A percentile compares a stretch with the other conserved stretches of the same genome.
Evolutionary conservation across 1,139 yeast species (phyloP).

Genomic region (Arxiozyma slooffiae): DNA sequence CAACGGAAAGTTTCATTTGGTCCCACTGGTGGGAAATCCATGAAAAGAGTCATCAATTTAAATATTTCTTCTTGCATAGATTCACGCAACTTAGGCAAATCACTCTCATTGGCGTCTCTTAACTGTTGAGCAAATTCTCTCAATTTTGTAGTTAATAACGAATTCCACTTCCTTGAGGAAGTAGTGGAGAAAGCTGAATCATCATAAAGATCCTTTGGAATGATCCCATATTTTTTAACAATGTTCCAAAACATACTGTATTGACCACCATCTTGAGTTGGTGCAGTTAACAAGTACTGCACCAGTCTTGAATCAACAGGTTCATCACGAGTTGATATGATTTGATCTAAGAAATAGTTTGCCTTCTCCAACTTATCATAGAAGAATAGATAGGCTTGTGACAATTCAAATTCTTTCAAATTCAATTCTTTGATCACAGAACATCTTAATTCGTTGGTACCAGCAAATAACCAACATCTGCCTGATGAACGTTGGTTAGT

Average conservation of each 20-base stretch:
- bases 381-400: constrained; percentile 64
- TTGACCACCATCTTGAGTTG: constrained; percentile 77
- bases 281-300: constrained; percentile 50
- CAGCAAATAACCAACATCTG: constrained; percentile 82
- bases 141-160: constrained; percentile 53
- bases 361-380: constrained; percentile 70
- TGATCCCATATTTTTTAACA: constrained; percentile 66
- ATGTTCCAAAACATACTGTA: constrained; percentile 72
- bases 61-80: constrained; percentile 52
- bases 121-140: constrained; percentile 66
- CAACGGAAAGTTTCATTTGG: constrained; percentile 57
- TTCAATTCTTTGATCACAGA: constrained; percentile 53
- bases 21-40: constrained; percentile 66
- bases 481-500: constrained; percentile 70
- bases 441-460: constrained; percentile 61
- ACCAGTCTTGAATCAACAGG: constrained; percentile 60
- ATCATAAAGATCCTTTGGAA: constrained; percentile 63
- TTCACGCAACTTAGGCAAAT: constrained; percentile 34
- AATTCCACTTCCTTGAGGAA: constrained; percentile 47
- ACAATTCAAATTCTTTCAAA: constrained; percentile 60
- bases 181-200: constrained; percentile 55
- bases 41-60: constrained; percentile 51
- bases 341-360: constrained; percentile 66
- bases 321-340: constrained; percentile 54
- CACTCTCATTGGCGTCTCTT: constrained; percentile 37